phyloP scores from a whole-genome alignment of 106 monocot genomes.

The Acorus calamus region DNA sequence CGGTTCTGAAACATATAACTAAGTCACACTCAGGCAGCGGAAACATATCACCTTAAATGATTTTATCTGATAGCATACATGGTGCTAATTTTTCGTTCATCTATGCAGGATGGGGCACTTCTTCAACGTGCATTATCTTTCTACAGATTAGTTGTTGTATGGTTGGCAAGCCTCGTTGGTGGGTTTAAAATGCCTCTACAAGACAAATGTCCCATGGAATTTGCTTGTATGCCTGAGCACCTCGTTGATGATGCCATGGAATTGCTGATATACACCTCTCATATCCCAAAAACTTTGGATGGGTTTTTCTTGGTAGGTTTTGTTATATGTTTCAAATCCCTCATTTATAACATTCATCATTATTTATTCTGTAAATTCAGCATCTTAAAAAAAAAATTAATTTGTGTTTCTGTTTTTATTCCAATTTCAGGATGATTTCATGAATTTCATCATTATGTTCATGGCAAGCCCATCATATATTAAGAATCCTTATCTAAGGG shows the following conservation, averaged over 20 bases:
- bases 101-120: slow-evolving; percentile 63
- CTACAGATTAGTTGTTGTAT: slow-evolving; percentile 75
- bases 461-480: slow-evolving; percentile 87
- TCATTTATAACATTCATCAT: no score
- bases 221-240: slow-evolving; percentile 97
- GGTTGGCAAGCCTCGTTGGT: slow-evolving; percentile 76
- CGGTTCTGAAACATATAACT: no score
- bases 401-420: slow-evolving; percentile 9
- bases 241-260: slow-evolving; percentile 95
- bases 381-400: no score
- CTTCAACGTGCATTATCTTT: slow-evolving; percentile 88
- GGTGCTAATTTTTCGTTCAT: slow-evolving; percentile 2
- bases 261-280: slow-evolving; percentile 80
- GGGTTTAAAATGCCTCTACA: slow-evolving; percentile 95
- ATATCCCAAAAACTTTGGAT: slow-evolving; percentile 82
- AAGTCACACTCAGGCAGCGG: no score
- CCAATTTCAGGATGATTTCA: slow-evolving; percentile 73
- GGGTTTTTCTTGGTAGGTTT: slow-evolving; percentile 57
- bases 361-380: no score
- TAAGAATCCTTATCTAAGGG: slow-evolving; percentile 89
- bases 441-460: slow-evolving; percentile 99
- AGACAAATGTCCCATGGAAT: slow-evolving; percentile 71
- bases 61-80: slow-evolving; percentile 9
- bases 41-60: no score
- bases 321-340: no score